These are phyloP conservation scores for Trypanosoma vivax DNA, from an alignment of 208 protist species.

Conservation along the genomic window DNA sequence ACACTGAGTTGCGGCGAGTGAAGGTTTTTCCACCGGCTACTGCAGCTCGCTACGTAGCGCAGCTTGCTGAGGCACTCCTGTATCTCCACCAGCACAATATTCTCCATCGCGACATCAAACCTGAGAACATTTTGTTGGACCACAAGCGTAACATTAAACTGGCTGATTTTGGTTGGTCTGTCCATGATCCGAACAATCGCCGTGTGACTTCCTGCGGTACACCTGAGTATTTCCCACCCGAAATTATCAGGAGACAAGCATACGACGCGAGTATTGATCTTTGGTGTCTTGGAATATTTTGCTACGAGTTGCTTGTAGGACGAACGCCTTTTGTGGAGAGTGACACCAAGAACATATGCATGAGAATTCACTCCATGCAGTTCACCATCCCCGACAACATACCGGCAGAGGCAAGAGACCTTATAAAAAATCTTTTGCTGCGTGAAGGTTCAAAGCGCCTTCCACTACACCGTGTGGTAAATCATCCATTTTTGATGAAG, in stretches of 20 bases:
- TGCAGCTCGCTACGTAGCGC: constrained; percentile 89
- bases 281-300: constrained; percentile 96
- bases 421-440: constrained; percentile 75
- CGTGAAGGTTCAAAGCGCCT: constrained; percentile 67
- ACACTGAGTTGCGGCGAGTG: constrained; percentile 93
- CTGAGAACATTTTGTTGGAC: constrained; percentile 91
- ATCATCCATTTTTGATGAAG: constrained; percentile 84
- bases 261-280: constrained; percentile 92
- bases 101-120: constrained; percentile 96
- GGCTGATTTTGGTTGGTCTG: constrained; percentile 99
- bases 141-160: constrained; percentile 96
- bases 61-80: constrained; percentile 91
- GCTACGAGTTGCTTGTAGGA: constrained; percentile 96
- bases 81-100: constrained; percentile 97
- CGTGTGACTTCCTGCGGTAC: constrained; percentile 96
- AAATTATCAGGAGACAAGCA: constrained; percentile 93
- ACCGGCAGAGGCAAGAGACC: constrained; percentile 81
- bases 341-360: constrained; percentile 83
- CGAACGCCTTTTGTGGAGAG: constrained; percentile 91
- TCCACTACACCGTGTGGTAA: constrained; percentile 72
- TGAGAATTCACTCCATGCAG: constrained; percentile 88
- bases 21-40: constrained; percentile 78
- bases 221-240: constrained; percentile 99
- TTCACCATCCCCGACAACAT: constrained; percentile 83
- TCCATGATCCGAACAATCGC: constrained; percentile 92